These are phyloP conservation scores for Lanmaoa pseudosensibilis DNA, from an alignment of 768 basidiomycete genomes.

Conservation along the genomic window DNA sequence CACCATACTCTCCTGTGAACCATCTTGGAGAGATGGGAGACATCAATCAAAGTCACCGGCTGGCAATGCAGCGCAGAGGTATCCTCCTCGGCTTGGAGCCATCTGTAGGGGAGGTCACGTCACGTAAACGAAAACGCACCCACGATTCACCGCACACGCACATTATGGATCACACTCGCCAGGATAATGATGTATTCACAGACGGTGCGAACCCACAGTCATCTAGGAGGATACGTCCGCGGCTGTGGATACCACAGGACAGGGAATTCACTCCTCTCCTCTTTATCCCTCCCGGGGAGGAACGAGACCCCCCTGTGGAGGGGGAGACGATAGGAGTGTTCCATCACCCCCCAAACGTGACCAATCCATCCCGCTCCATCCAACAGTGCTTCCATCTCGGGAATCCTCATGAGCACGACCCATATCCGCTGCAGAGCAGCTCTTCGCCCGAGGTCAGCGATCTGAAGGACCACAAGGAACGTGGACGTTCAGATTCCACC, in stretches of 20 bases:
- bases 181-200: not conserved
- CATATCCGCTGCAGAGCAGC: constrained; percentile 1
- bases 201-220: not conserved
- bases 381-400: not conserved
- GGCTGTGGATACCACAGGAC: constrained; percentile 5
- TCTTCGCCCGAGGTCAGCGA: not conserved
- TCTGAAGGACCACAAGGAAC: not conserved
- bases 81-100: not conserved
- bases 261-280: constrained; percentile 27
- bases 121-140: constrained; percentile 22
- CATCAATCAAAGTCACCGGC: not conserved
- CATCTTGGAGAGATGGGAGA: not conserved
- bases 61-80: not conserved
- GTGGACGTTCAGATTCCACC: constrained; percentile 10
- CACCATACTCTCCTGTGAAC: not conserved
- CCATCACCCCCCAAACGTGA: not conserved
- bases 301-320: not conserved
- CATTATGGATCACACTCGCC: not conserved
- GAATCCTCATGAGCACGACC: not conserved
- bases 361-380: not conserved
- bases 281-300: constrained; percentile 11
- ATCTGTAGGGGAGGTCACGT: not conserved
- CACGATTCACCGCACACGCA: not conserved
- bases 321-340: constrained; percentile 4
- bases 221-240: constrained; percentile 7